These are phyloP conservation scores for Lojkania enalia DNA, from an alignment of 2,329 filamentous ascomycete genomes.

Conservation along the genomic window DNA sequence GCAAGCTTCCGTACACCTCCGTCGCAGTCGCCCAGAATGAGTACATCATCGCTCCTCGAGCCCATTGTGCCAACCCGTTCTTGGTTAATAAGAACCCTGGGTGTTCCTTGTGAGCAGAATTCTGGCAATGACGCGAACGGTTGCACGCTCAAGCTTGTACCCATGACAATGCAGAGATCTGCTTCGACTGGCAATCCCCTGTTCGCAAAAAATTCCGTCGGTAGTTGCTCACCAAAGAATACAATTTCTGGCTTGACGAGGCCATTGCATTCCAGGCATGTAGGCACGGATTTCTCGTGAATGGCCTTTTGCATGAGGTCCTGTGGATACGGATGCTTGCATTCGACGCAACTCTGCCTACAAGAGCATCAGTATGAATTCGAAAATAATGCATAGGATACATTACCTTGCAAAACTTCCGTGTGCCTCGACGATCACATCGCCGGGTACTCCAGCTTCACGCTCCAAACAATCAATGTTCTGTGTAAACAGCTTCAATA, in stretches of 20 bases:
- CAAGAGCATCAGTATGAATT: constrained; percentile 2
- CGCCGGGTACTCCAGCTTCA: constrained; percentile 76
- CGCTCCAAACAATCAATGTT: constrained; percentile 97
- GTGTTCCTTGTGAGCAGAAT: constrained; percentile 63
- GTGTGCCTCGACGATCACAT: constrained; percentile 89
- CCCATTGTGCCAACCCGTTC: constrained; percentile 82
- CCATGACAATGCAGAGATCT: constrained; percentile 82
- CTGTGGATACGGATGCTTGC: constrained; percentile 71
- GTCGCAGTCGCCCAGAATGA: constrained; percentile 83
- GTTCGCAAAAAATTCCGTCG: constrained; percentile 65
- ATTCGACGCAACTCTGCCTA: constrained; percentile 87
- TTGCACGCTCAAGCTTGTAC: constrained; percentile 83
- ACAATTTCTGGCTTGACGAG: constrained; percentile 93
- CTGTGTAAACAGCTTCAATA: constrained; percentile 90
- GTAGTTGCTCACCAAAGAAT: constrained; percentile 83
- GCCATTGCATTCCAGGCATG: constrained; percentile 71
- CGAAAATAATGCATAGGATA: not conserved
- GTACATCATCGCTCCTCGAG: constrained; percentile 77
- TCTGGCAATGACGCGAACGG: constrained; percentile 84
- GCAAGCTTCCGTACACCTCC: constrained; percentile 77
- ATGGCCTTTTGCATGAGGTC: constrained; percentile 74
- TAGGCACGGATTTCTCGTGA: constrained; percentile 67
- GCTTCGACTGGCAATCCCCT: constrained; percentile 61
- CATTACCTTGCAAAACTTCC: constrained; percentile 77
- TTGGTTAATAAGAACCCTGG: constrained; percentile 84